Evolutionary conservation across 768 basidiomycete species (phyloP).

Genomic region (Leccinum uliginosum): DNA sequence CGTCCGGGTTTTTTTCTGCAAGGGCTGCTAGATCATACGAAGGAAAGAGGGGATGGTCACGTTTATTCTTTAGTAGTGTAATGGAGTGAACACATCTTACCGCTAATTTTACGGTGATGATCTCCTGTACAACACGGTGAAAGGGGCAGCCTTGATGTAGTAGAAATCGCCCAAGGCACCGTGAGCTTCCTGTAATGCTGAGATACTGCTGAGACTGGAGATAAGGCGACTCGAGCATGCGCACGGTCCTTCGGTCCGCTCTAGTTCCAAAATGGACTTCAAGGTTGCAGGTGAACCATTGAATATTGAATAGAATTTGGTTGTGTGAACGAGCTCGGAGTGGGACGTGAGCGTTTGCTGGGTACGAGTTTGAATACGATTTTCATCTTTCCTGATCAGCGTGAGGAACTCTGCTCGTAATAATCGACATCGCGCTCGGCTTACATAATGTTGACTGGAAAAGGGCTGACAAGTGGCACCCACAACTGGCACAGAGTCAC

Average conservation of each 20-base stretch:
- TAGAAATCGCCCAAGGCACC: neutral
- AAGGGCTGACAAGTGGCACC: neutral
- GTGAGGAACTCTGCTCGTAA: too few species aligned
- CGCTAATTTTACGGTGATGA: neutral
- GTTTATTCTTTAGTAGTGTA: constrained; percentile 5
- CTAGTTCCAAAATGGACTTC: neutral
- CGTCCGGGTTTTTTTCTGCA: constrained; percentile 47
- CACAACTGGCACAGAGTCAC: neutral
- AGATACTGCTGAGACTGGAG: neutral
- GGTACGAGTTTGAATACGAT: neutral
- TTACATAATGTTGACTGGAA: constrained; percentile 14
- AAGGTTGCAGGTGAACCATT: too few species aligned
- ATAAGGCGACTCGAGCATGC: neutral
- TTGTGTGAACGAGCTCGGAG: neutral
- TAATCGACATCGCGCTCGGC: neutral
- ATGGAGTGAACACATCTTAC: neutral
- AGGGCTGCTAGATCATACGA: constrained; percentile 37
- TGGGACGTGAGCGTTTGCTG: too few species aligned
- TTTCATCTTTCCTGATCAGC: neutral
- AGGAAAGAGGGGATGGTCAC: neutral
- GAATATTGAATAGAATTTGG: too few species aligned
- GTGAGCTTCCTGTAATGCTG: constrained; percentile 4
- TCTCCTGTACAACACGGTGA: neutral
- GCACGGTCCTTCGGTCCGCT: neutral
- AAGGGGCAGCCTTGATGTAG: neutral